These are phyloP conservation scores for Saitozyma podzolica DNA, from an alignment of 768 basidiomycete genomes.

Conservation along the genomic window DNA sequence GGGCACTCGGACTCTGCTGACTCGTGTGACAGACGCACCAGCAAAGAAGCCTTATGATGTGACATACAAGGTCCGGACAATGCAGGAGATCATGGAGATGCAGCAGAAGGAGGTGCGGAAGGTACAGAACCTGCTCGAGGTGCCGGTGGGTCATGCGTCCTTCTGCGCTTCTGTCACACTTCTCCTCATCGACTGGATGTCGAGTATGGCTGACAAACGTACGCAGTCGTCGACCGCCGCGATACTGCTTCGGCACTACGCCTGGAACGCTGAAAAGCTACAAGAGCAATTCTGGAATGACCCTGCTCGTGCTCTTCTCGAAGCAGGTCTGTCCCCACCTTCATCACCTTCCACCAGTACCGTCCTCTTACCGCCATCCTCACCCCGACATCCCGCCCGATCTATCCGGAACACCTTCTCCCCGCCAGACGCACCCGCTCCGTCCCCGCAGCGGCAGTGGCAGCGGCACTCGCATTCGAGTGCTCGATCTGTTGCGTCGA, in stretches of 20 bases:
- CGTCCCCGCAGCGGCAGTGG: conserved; percentile 33
- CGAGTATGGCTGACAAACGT: neutral
- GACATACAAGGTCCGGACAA: conserved; percentile 73
- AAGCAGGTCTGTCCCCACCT: conserved; percentile 66
- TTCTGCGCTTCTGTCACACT: neutral
- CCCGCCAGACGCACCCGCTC: conserved; percentile 17
- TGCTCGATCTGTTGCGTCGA: conserved; percentile 85
- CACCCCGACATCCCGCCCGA: conserved; percentile 41
- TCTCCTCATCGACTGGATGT: neutral
- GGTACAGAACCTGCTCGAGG: conserved; percentile 80
- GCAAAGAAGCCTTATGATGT: conserved; percentile 66
- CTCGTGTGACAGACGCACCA: conserved; percentile 24
- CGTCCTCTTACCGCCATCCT: conserved; percentile 51
- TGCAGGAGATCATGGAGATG: conserved; percentile 70
- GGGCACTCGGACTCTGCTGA: neutral
- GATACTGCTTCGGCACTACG: conserved; percentile 74
- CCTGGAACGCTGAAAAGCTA: conserved; percentile 95
- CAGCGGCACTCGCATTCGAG: conserved; percentile 57
- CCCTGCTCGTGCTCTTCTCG: conserved; percentile 66
- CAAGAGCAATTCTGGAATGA: conserved; percentile 98
- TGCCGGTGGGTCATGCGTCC: conserved; percentile 66
- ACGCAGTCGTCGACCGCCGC: conserved; percentile 67
- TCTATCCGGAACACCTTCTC: conserved; percentile 35
- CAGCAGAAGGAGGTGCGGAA: conserved; percentile 81
- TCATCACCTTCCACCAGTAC: conserved; percentile 54